Base-by-base conservation (phyloP, 1,284 basidiomycete genomes). In the Moesziomyces globuligerus region DNA sequence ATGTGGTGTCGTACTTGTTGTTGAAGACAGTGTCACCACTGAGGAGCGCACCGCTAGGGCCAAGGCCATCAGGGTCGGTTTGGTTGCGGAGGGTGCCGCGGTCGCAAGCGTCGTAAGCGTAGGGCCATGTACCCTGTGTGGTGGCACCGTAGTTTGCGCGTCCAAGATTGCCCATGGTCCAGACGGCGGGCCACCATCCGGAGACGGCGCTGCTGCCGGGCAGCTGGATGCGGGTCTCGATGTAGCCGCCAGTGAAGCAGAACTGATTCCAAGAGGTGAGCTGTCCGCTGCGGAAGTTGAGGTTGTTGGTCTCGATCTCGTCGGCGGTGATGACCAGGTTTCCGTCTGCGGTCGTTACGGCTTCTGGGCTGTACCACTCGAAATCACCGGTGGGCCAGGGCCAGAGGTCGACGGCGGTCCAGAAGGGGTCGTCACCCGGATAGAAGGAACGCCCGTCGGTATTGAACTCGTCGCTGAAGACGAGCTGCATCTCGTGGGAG, bases 231-330 rank as follows among this genome's bases (percentile, higher is more conserved):
- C 72, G 58, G 3, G 52, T 88, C 81, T 94, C 92, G 54, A 97
- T 86, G 80, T 93, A 93, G 1, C 93, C 94, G 0, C 91, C 92
- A 3, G 90, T 95, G 83, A 95, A 97, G 84, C 94, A 96, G 64
- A 97, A 91, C 83, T 96, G 93, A 83, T 93, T 93, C 92, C 92
- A 86, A 0, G 83, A 81, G 52, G 84, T 84, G 11, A 86, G 69
- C 83, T 86, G 85, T 23, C 85, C 86, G 32, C 93, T 10, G 87
- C 86, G 76, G 69, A 81, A 81, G 74, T 91, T 84, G 64, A 96
- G 85, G 51, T 87, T 88, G 82, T 96, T 90, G 28, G 75, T 74
- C 7, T 54, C 45, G 21, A 71, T 61, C 65, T 81, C 57, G 28
- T 62, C 67, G 10, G 80, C 61, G 0, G 90, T 92, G 75, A 98